A percentile compares a stretch with the other conserved stretches of the same genome.
Evolutionary conservation across 2,329 filamentous ascomycete genomes (phyloP).

Genomic region (Immersiporthe knoxdaviesiana): DNA sequence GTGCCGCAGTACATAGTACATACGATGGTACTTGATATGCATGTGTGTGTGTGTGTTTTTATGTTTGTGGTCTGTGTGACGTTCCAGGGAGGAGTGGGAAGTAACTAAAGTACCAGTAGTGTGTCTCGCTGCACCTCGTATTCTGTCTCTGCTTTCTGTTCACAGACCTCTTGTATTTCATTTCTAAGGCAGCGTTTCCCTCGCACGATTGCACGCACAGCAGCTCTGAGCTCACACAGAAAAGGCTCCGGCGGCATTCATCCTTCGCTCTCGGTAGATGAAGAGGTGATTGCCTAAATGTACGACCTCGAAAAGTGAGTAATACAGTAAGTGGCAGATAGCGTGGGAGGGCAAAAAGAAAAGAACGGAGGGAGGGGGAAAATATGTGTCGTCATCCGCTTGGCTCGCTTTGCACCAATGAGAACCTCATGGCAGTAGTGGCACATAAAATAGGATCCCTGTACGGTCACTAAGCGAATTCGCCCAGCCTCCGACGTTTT

Average conservation of each 20-base stretch:
- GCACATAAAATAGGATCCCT: background rate
- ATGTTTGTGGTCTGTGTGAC: background rate
- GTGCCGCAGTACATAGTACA: too few relatives aligned
- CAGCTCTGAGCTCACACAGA: too few relatives aligned
- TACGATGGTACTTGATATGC: background rate
- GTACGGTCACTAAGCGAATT: background rate
- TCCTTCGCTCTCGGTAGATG: background rate
- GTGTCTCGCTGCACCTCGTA: too few relatives aligned
- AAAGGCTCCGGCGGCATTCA: too few relatives aligned
- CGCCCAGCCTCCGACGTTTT: background rate
- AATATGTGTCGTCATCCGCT: conserved; percentile 7
- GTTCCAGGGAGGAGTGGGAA: background rate
- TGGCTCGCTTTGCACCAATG: conserved; percentile 9
- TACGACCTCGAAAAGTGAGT: background rate
- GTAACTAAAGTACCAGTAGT: background rate
- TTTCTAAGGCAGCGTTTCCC: too few relatives aligned
- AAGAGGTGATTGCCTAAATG: background rate
- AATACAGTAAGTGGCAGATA: too few relatives aligned
- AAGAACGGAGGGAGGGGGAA: too few relatives aligned
- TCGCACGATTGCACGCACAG: too few relatives aligned
- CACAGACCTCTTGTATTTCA: too few relatives aligned
- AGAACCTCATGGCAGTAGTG: background rate
- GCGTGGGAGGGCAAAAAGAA: too few relatives aligned
- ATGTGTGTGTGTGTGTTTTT: background rate
- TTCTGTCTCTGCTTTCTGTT: too few relatives aligned